Conservation (phyloP, 73 alveolate species). For the Paramecium primaurelia region DNA sequence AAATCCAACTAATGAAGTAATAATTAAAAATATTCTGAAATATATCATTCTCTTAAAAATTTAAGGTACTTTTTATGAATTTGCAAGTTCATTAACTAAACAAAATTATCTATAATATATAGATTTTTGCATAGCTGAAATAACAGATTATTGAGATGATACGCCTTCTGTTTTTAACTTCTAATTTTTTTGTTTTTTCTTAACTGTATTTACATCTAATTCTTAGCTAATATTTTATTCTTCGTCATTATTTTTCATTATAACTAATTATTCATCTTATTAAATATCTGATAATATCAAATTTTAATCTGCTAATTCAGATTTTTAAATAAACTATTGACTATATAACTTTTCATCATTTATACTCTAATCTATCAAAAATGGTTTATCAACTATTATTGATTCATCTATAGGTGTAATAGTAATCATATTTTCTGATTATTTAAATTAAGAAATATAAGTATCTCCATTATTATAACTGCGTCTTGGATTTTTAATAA, state of each 20-base stretch:
- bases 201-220: background rate
- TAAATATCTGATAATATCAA: background rate
- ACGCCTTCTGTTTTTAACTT: background rate
- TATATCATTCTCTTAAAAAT: background rate
- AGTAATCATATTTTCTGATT: background rate
- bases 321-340: background rate
- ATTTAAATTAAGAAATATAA: background rate
- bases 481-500: background rate
- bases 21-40: background rate
- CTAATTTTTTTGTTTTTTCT: background rate
- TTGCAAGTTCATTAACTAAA: background rate
- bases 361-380: background rate
- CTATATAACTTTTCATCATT: background rate
- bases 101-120: background rate
- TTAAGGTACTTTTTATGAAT: background rate
- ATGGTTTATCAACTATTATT: background rate
- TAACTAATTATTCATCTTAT: background rate
- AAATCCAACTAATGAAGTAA: background rate
- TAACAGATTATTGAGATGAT: background rate
- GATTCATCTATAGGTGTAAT: background rate
- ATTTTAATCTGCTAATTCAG: background rate
- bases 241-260: background rate
- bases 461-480: background rate
- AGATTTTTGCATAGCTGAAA: background rate
- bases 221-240: background rate